phyloP scores from a whole-genome alignment of 495 filamentous ascomycete species.

The Melanomma pulvis-pyrius region DNA sequence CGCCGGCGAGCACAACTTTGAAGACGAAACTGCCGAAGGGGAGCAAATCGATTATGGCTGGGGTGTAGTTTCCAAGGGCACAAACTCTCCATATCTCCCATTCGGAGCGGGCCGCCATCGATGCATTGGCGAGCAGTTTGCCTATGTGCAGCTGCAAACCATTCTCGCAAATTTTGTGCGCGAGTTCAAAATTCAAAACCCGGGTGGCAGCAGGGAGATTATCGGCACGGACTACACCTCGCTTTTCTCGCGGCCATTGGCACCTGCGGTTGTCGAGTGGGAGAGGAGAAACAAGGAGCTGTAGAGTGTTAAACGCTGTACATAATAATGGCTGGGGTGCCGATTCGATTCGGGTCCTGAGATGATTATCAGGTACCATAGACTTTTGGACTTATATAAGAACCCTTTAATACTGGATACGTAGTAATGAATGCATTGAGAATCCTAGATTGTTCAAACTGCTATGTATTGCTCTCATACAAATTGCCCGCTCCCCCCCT shows the following conservation, averaged over 20 bases:
- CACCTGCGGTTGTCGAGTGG: constrained; percentile 33
- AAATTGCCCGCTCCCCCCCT: too few species aligned
- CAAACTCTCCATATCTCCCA: constrained; percentile 83
- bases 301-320: background rate
- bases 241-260: constrained; percentile 29
- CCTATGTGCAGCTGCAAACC: constrained; percentile 85
- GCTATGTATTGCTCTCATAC: too few species aligned
- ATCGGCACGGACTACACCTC: constrained; percentile 76
- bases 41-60: constrained; percentile 91
- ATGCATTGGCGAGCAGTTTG: constrained; percentile 97
- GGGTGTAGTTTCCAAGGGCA: constrained; percentile 87
- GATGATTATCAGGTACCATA: too few species aligned
- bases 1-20: constrained; percentile 44
- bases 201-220: constrained; percentile 67
- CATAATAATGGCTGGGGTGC: background rate
- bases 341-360: background rate
- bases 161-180: constrained; percentile 81
- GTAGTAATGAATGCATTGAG: background rate
- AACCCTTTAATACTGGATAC: too few species aligned
- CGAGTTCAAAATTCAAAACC: constrained; percentile 71
- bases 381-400: too few species aligned
- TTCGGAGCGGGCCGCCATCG: constrained; percentile 93
- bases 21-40: constrained; percentile 62
- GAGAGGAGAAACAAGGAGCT: constrained; percentile 15
- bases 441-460: too few species aligned